These are phyloP conservation scores for Cladosporium sphaerospermum DNA, from an alignment of 2,329 filamentous ascomycete genomes.

Conservation along the genomic window DNA sequence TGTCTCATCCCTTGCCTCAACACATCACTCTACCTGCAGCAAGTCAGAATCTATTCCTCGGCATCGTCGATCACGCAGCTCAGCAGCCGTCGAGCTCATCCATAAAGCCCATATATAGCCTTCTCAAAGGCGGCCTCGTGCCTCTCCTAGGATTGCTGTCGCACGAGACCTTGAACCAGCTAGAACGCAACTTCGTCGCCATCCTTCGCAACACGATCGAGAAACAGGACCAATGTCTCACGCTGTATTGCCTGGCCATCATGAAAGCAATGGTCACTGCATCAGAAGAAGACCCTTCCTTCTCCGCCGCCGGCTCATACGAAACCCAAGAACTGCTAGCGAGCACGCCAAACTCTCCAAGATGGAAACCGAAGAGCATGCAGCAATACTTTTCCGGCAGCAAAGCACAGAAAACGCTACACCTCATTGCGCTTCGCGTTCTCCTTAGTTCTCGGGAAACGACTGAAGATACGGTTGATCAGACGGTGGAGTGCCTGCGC, in stretches of 20 bases:
- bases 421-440: constrained; percentile 28
- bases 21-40: constrained; percentile 26
- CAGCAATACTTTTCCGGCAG: constrained; percentile 28
- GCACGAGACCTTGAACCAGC: constrained; percentile 19
- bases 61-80: constrained; percentile 26
- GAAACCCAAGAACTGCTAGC: constrained; percentile 27
- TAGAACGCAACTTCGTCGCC: constrained; percentile 29
- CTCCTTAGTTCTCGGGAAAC: constrained; percentile 20
- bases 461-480: constrained; percentile 15
- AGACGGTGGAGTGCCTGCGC: constrained; percentile 19
- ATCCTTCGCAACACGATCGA: constrained; percentile 25
- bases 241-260: constrained; percentile 32
- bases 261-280: constrained; percentile 27
- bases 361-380: constrained; percentile 27
- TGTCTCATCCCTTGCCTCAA: constrained; percentile 26
- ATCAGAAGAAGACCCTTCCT: constrained; percentile 18
- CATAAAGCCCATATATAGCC: constrained; percentile 27
- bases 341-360: constrained; percentile 21
- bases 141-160: constrained; percentile 26
- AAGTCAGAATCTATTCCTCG: constrained; percentile 29
- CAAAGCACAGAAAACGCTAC: constrained; percentile 30
- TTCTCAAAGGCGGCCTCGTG: constrained; percentile 29
- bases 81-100: constrained; percentile 20
- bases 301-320: constrained; percentile 13
- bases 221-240: constrained; percentile 27